These are phyloP conservation scores for Spiromastix sp. DNA, from an alignment of 2,329 filamentous ascomycete species.

Conservation along the genomic window DNA sequence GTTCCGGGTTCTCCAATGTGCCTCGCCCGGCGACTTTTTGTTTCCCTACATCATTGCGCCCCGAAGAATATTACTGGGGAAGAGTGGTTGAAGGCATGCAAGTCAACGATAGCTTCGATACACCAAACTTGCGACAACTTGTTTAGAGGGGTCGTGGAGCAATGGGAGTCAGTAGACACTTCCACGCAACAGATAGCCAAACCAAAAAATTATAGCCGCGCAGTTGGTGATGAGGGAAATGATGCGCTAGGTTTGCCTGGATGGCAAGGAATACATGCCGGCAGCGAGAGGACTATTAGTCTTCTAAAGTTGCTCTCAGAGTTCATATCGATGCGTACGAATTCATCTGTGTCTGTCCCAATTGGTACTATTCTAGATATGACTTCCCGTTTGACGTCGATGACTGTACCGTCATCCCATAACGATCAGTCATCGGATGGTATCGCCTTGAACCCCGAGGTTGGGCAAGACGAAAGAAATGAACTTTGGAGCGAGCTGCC, in stretches of 20 bases:
- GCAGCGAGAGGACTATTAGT: slow-evolving; percentile 56
- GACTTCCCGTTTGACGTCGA: slow-evolving; percentile 57
- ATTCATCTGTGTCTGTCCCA: slow-evolving; percentile 55
- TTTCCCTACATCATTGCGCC: slow-evolving; percentile 68
- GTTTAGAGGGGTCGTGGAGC: slow-evolving; percentile 68
- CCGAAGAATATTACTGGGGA: slow-evolving; percentile 66
- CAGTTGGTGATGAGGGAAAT: slow-evolving; percentile 26
- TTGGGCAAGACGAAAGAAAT: slow-evolving; percentile 72
- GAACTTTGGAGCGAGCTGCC: slow-evolving; percentile 65
- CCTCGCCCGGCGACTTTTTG: slow-evolving; percentile 54
- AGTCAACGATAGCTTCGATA: slow-evolving; percentile 50
- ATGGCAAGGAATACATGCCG: slow-evolving; percentile 68
- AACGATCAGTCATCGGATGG: slow-evolving; percentile 30
- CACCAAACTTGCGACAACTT: slow-evolving; percentile 66
- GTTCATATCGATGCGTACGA: slow-evolving; percentile 55
- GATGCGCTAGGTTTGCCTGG: slow-evolving; percentile 45
- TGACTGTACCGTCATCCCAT: slow-evolving; percentile 43
- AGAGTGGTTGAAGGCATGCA: slow-evolving; percentile 65
- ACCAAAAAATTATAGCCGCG: slow-evolving; percentile 25
- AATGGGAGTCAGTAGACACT: slow-evolving; percentile 62
- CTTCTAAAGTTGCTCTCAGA: slow-evolving; percentile 56
- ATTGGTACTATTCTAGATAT: slow-evolving; percentile 59
- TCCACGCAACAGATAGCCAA: slow-evolving; percentile 21
- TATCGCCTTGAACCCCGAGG: slow-evolving; percentile 59
- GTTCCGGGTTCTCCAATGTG: slow-evolving; percentile 40